These are phyloP conservation scores for Metschnikowia lunata DNA, from an alignment of 805 yeast genomes.

Conservation along the genomic window DNA sequence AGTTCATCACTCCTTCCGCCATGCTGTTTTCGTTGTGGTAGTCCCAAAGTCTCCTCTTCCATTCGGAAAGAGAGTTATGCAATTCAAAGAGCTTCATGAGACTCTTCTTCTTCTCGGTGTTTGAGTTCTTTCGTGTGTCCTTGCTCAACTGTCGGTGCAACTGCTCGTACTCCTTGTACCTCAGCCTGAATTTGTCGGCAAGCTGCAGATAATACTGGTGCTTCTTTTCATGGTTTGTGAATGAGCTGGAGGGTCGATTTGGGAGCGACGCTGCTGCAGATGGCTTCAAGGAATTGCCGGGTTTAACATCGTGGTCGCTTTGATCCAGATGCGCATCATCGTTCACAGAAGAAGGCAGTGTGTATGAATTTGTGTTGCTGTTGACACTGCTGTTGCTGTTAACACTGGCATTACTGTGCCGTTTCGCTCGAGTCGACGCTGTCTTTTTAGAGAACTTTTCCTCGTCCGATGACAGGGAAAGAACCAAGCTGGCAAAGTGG, in stretches of 20 bases:
- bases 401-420: slow-evolving; percentile 8
- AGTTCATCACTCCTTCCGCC: slow-evolving; percentile 32
- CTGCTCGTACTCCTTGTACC: slow-evolving; percentile 16
- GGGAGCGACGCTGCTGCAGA: slow-evolving; percentile 8
- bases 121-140: slow-evolving; percentile 8
- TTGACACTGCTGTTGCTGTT: slow-evolving; percentile 13
- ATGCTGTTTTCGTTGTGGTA: slow-evolving; percentile 29
- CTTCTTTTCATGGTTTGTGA: slow-evolving; percentile 16
- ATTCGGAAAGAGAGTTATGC: slow-evolving; percentile 48
- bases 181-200: slow-evolving; percentile 15
- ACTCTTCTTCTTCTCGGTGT: slow-evolving; percentile 16
- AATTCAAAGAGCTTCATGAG: slow-evolving; percentile 42
- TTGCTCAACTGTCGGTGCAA: slow-evolving; percentile 13
- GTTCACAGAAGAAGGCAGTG: slow-evolving; percentile 37
- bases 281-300: neutral
- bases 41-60: slow-evolving; percentile 57
- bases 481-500: slow-evolving; percentile 16
- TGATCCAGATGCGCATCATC: slow-evolving; percentile 20
- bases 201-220: slow-evolving; percentile 17
- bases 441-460: slow-evolving; percentile 18
- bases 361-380: slow-evolving; percentile 19
- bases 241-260: slow-evolving; percentile 13
- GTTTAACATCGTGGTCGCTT: slow-evolving; percentile 14
- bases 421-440: slow-evolving; percentile 7
- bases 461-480: slow-evolving; percentile 21